phyloP scores from a whole-genome alignment of 116 monocot species.

The Papilionanthe hybrid region DNA sequence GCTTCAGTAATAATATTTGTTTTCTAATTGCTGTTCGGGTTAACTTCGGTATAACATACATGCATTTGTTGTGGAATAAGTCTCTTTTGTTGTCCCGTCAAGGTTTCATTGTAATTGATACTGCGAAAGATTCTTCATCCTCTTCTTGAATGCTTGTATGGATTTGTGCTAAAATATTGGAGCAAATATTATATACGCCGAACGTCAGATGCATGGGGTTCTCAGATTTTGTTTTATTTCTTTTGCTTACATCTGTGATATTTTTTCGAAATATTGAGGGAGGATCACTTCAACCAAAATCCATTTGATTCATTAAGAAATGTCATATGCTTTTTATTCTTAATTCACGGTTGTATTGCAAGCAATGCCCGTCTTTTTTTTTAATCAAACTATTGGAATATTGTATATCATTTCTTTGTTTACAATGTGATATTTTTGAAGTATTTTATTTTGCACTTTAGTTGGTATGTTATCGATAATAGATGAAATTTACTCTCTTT shows the following conservation, averaged over 20 bases:
- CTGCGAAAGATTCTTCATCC: neutral
- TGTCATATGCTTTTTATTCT: neutral
- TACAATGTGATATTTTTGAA: too few species aligned
- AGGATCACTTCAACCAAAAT: neutral
- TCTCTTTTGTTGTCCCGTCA: neutral
- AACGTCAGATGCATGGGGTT: too few species aligned
- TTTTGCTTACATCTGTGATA: too few species aligned
- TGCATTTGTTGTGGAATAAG: neutral
- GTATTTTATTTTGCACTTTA: too few species aligned
- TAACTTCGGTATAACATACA: neutral
- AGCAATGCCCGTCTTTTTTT: neutral
- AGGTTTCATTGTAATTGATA: neutral
- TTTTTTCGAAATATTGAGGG: neutral
- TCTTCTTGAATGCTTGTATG: neutral
- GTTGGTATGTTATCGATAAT: too few species aligned
- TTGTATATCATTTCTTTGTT: neutral
- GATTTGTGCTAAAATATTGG: neutral
- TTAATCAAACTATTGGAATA: neutral
- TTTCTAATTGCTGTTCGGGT: too few species aligned
- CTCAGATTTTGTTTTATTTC: too few species aligned
- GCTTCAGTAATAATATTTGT: too few species aligned
- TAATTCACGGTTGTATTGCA: neutral
- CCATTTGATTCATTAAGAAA: neutral
- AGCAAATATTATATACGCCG: too few species aligned
- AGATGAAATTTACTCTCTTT: too few species aligned